These are phyloP conservation scores for Sphagnum tenellum DNA, from an alignment of 225 moss, liverwort and hornwort genomes.

Conservation along the genomic window DNA sequence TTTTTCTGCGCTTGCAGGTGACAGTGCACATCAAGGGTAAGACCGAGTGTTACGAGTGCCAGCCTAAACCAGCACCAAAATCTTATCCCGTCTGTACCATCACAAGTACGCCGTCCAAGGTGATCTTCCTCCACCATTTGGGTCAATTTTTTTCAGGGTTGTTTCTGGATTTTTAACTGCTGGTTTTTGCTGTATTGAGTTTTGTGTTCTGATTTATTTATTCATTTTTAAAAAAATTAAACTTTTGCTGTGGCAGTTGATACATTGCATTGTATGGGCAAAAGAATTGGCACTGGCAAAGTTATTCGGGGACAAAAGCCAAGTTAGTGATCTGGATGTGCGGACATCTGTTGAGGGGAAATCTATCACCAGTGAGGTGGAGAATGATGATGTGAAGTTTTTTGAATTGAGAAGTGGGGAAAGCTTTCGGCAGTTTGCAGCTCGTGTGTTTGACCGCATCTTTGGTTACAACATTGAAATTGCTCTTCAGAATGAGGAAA, in stretches of 20 bases:
- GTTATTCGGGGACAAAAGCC: constrained; percentile 87
- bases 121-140: constrained; percentile 10
- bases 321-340: constrained; percentile 80
- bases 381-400: constrained; percentile 46
- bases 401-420: constrained; percentile 69
- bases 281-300: constrained; percentile 90
- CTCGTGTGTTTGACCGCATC: constrained; percentile 79
- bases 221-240: not conserved
- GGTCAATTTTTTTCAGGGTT: not conserved
- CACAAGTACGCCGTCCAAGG: constrained; percentile 98
- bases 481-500: constrained; percentile 86
- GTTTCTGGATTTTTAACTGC: no score
- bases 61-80: constrained; percentile 95
- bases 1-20: constrained; percentile 39
- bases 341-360: constrained; percentile 24
- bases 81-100: constrained; percentile 98
- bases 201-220: not conserved
- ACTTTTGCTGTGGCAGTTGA: constrained; percentile 50
- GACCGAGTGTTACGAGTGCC: constrained; percentile 98
- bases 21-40: constrained; percentile 86
- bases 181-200: no score
- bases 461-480: constrained; percentile 88
- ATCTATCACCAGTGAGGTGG: not conserved
- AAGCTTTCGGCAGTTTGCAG: constrained; percentile 55
- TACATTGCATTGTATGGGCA: constrained; percentile 98